phyloP scores from a whole-genome alignment of 129 eudicot genomes.

The Flaveria linearis region DNA sequence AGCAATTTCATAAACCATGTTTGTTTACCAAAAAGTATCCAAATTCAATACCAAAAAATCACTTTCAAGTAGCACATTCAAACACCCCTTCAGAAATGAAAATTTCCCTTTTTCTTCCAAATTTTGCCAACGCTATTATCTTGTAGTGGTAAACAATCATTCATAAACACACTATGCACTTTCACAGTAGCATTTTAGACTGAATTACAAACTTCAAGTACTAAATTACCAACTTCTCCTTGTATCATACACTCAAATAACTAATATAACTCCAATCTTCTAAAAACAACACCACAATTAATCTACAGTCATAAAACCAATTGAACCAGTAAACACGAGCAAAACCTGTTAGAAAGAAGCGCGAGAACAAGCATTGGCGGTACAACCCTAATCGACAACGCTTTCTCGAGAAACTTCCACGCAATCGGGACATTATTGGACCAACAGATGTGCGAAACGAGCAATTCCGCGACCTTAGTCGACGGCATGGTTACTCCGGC shows the following conservation, averaged over 20 bases:
- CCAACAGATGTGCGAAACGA: slow-evolving; percentile 79
- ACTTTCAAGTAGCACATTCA: no score
- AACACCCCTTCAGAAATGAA: not conserved
- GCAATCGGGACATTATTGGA: slow-evolving; percentile 66
- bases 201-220: not conserved
- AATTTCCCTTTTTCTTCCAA: not conserved
- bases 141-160: not conserved
- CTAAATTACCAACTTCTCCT: not conserved
- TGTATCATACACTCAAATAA: not conserved
- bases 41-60: no score
- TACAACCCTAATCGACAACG: slow-evolving; percentile 54
- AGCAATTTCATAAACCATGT: not conserved
- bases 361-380: slow-evolving; percentile 87
- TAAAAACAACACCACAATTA: not conserved
- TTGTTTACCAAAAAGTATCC: no score
- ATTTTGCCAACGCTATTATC: not conserved
- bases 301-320: not conserved
- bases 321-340: not conserved
- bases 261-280: no score
- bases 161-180: not conserved
- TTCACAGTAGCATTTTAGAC: not conserved
- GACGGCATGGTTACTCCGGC: slow-evolving; percentile 82
- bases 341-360: slow-evolving; percentile 74
- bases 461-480: slow-evolving; percentile 56
- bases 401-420: slow-evolving; percentile 93